Evolutionary conservation across 495 filamentous ascomycete genomes (phyloP).

Genomic region (Corynascus novoguineensis): DNA sequence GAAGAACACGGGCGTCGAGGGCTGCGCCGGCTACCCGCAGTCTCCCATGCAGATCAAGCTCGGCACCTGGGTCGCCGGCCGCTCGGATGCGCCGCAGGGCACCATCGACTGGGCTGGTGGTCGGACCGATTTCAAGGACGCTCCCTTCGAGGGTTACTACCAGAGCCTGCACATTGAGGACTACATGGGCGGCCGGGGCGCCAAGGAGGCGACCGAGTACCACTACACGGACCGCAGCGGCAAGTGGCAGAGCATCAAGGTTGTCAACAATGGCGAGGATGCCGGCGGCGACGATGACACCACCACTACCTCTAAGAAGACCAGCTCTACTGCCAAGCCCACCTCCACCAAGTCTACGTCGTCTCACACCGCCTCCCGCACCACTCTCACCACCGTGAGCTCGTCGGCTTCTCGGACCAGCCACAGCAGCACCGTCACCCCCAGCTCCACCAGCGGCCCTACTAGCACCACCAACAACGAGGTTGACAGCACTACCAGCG

Average conservation of each 20-base stretch:
- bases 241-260: conserved; percentile 69
- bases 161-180: conserved; percentile 74
- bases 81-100: conserved; percentile 57
- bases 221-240: conserved; percentile 67
- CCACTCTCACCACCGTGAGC: conserved; percentile 16
- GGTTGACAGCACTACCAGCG: neutral
- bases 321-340: conserved; percentile 11
- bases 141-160: conserved; percentile 79
- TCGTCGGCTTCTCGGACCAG: neutral
- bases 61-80: conserved; percentile 83
- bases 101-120: conserved; percentile 91
- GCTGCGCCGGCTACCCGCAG: conserved; percentile 74
- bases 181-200: conserved; percentile 74
- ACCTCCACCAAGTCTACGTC: conserved; percentile 23
- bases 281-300: conserved; percentile 31
- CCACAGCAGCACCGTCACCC: conserved; percentile 13
- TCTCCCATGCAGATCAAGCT: conserved; percentile 83
- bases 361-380: conserved; percentile 19
- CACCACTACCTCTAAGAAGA: conserved; percentile 17
- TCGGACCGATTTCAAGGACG: conserved; percentile 63
- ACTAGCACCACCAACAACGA: conserved; percentile 13
- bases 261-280: conserved; percentile 63
- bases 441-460: conserved; percentile 14
- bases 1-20: conserved; percentile 48
- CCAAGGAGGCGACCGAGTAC: conserved; percentile 58